phyloP scores from a whole-genome alignment of 192 early-diverging fungal species.

The Rhizoclosmatium globosum region DNA sequence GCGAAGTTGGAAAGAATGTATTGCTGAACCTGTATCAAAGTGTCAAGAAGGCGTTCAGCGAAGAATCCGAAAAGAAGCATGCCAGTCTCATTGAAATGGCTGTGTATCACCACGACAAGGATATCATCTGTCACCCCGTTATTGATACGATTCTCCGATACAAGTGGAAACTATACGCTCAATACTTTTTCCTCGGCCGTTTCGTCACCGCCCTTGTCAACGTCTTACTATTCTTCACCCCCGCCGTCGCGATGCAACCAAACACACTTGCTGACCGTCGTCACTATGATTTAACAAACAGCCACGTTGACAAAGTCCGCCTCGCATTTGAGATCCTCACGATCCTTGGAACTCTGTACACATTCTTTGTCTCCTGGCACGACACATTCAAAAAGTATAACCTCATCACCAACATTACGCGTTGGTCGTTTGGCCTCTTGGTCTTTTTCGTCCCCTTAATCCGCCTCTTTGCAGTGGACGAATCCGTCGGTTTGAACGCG shows the following conservation, averaged over 20 bases:
- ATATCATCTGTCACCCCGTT: conserved; percentile 34
- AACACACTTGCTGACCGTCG: conserved; percentile 8
- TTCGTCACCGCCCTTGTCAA: conserved; percentile 14
- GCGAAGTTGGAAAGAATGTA: background rate
- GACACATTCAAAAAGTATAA: too few species aligned
- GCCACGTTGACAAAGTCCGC: background rate
- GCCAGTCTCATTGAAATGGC: conserved; percentile 22
- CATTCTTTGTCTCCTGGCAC: conserved; percentile 2
- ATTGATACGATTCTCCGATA: conserved; percentile 30
- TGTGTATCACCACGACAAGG: conserved; percentile 19
- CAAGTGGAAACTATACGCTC: conserved; percentile 42
- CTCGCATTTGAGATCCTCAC: conserved; percentile 10
- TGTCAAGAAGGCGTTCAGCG: too few species aligned
- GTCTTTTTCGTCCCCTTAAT: conserved; percentile 20
- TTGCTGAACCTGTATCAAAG: too few species aligned
- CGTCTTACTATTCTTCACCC: conserved; percentile 9
- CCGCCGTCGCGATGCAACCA: conserved; percentile 29
- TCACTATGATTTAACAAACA: background rate
- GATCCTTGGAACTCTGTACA: background rate
- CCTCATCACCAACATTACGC: too few species aligned
- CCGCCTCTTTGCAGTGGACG: conserved; percentile 8
- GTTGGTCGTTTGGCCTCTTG: background rate
- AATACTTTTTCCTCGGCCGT: conserved; percentile 26
- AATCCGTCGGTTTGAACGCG: background rate
- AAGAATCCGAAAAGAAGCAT: background rate